Evolutionary conservation across 768 basidiomycete genomes (phyloP).

Genomic region (Chiua virens): DNA sequence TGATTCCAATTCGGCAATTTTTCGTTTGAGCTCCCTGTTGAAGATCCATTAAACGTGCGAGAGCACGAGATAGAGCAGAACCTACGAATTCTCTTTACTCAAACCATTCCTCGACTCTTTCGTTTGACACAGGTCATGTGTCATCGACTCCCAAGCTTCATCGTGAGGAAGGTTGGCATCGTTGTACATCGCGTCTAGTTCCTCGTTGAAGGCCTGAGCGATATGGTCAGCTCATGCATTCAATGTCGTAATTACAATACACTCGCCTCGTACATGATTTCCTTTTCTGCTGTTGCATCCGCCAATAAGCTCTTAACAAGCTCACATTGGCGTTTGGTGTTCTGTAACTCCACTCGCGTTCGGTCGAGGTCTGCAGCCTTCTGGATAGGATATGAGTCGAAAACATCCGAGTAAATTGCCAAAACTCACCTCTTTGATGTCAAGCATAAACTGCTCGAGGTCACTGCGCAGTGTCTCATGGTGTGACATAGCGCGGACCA

Average conservation of each 20-base stretch:
- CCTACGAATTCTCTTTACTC: constrained; percentile 78
- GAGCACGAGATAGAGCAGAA: constrained; percentile 10
- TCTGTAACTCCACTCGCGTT: constrained; percentile 62
- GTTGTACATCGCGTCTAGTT: constrained; percentile 88
- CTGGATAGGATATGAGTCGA: constrained; percentile 34
- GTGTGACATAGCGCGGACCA: constrained; percentile 49
- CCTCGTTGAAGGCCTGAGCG: constrained; percentile 86
- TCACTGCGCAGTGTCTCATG: constrained; percentile 57
- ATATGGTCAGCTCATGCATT: not conserved
- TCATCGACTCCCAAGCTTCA: constrained; percentile 82
- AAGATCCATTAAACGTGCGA: constrained; percentile 3
- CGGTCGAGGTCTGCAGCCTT: constrained; percentile 63
- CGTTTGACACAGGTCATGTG: constrained; percentile 65
- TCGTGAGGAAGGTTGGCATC: constrained; percentile 79
- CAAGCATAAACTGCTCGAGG: constrained; percentile 47
- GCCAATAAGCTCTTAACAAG: constrained; percentile 74
- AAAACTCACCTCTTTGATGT: constrained; percentile 57
- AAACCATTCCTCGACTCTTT: constrained; percentile 77
- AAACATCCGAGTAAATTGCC: not conserved
- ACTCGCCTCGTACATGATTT: constrained; percentile 88
- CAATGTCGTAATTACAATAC: not conserved
- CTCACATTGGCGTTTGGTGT: constrained; percentile 71
- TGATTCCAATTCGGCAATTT: constrained; percentile 66
- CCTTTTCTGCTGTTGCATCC: constrained; percentile 83
- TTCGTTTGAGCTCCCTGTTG: constrained; percentile 65